Conservation (phyloP, 768 basidiomycete genomes). For the Termitomyces sp. region DNA sequence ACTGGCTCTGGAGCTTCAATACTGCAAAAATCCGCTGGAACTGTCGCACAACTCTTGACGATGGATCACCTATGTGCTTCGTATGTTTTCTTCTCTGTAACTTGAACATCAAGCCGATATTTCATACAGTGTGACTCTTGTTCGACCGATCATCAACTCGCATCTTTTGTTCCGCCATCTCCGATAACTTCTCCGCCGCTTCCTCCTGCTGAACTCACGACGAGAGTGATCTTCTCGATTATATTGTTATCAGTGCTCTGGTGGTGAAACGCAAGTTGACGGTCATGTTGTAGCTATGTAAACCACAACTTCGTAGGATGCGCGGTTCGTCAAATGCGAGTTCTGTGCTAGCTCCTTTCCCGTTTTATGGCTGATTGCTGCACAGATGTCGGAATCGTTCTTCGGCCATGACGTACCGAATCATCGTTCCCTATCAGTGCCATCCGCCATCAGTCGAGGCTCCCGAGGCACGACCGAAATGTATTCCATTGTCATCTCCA, state of each 20-base stretch:
- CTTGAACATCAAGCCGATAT: neutral
- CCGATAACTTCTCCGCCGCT: too few relatives aligned
- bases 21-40: neutral
- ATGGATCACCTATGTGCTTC: neutral
- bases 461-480: constrained; percentile 2
- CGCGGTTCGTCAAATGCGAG: neutral
- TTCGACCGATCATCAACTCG: neutral
- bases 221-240: neutral
- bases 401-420: neutral
- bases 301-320: neutral
- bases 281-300: neutral
- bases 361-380: neutral
- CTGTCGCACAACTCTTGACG: too few relatives aligned
- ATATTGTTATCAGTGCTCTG: too few relatives aligned
- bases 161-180: neutral
- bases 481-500: neutral
- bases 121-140: neutral
- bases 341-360: neutral
- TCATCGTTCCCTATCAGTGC: neutral
- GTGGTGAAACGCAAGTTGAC: neutral
- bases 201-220: neutral
- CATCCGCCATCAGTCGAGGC: neutral
- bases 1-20: neutral
- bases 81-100: neutral
- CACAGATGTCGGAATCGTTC: neutral